Evolutionary conservation across 176 grass and related monocot species (phyloP).

Genomic region (Leersia perrieri): DNA sequence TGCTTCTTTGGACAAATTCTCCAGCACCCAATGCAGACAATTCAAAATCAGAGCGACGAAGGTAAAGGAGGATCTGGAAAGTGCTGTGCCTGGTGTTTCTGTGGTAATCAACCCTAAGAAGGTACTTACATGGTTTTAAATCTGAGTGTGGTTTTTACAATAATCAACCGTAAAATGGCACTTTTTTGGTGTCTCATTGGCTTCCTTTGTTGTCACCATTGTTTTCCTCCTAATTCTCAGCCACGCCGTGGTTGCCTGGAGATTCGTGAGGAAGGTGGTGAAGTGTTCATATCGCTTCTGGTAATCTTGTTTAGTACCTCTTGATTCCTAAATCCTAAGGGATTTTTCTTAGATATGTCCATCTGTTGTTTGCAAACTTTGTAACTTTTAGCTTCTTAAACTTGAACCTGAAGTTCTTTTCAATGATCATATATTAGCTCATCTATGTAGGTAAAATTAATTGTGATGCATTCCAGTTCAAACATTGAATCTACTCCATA

Average conservation of each 20-base stretch:
- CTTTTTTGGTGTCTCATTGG: background rate
- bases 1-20: constrained; percentile 27
- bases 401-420: no score
- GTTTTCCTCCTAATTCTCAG: constrained; percentile 36
- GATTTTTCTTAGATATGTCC: background rate
- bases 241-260: constrained; percentile 85
- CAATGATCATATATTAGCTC: no score
- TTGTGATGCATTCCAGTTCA: background rate
- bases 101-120: constrained; percentile 76
- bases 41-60: constrained; percentile 69
- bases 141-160: background rate
- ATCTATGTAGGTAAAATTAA: background rate
- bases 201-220: background rate
- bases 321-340: background rate
- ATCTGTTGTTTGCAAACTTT: background rate
- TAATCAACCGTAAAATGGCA: background rate
- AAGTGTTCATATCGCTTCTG: constrained; percentile 75
- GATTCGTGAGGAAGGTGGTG: constrained; percentile 70
- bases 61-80: constrained; percentile 75
- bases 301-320: constrained; percentile 36
- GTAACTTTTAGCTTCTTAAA: no score
- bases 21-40: constrained; percentile 67
- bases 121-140: constrained; percentile 35
- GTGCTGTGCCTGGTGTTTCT: constrained; percentile 45
- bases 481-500: background rate